Evolutionary conservation across 176 grass and related monocot genomes (phyloP), one percentile per base, ranked within the genome.

Genomic region (Avena atlantica): DNA sequence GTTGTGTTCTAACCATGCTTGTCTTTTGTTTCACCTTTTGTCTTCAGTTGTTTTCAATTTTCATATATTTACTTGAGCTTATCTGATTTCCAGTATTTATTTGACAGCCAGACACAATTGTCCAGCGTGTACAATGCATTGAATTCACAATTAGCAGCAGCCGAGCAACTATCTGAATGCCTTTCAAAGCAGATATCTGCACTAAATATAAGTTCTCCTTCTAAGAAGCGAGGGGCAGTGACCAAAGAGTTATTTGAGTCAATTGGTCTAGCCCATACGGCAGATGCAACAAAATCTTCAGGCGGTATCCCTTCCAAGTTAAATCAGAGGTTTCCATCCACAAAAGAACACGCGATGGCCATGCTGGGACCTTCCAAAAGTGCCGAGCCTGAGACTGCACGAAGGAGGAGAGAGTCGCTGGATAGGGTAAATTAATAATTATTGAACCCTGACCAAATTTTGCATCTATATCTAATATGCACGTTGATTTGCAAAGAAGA

Each of bases 381-480:
- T 89, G 37, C 79, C 77, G 96, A 95, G 70, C 86, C 91, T 76
- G 89, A 95, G 82, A 98, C 90, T 51, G 84, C 90, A 47, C 85
- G 95, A 21, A 93, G 95, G 89, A 93, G 96, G 83, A 91, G 93
- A 87, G 92, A 98, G 60, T 98, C 92, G 70, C 87, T 95, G 86
- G 91, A 93, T 87, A 86, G 64, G 87, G 93, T 98, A 95, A 93
- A 76, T 87, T 85, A 66, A 48, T 76, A 93, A 76, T 87, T 85
- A 66, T 53, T 76, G n/a, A 87, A 42, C 50, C 68, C 55, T 36
- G 36, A 69, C 24, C 6, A 16, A 84, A 87, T 7, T 47, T 74
- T 51, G 31, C 53, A 58, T 79, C 48, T 64, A 37, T 79, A 65
- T 60, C 9, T 87, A 50, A 58, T 72, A 75, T 80, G 27, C 58